Percentiles rank a stretch among this genome's conserved stretches.
phyloP scores from a whole-genome alignment of 2,329 filamentous ascomycete species.

The Aplosporella prunicola region DNA sequence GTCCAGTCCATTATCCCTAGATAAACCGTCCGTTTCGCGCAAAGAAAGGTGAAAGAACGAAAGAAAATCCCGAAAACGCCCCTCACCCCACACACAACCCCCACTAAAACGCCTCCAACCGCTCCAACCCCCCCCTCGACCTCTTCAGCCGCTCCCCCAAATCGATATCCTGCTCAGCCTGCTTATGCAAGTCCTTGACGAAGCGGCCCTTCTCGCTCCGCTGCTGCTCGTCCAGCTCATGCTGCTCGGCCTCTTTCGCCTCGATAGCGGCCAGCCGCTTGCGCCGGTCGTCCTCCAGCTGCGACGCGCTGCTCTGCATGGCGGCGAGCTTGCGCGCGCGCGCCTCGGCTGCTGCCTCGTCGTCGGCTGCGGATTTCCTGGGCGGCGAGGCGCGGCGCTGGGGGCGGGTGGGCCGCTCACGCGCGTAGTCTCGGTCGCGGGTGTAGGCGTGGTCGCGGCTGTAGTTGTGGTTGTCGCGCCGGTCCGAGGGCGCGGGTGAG shows the following conservation, averaged over 20 bases:
- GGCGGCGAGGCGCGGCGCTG: no score
- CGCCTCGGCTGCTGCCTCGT: constrained; percentile 25
- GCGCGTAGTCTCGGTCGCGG: not conserved
- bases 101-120: constrained; percentile 8
- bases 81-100: no score
- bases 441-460: not conserved
- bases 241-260: constrained; percentile 53
- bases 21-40: no score
- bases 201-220: constrained; percentile 28
- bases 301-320: constrained; percentile 38
- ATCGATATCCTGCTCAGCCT: constrained; percentile 13
- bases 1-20: no score
- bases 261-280: constrained; percentile 58
- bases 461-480: not conserved
- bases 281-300: constrained; percentile 61
- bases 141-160: constrained; percentile 13
- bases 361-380: constrained; percentile 9
- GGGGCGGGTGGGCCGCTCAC: no score
- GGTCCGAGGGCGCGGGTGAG: no score
- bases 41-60: no score
- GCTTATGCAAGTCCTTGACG: constrained; percentile 22
- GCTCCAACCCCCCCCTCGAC: constrained; percentile 9
- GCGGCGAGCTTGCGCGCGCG: constrained; percentile 29
- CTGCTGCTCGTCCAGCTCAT: constrained; percentile 54
- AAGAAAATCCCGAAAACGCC: no score